A percentile compares a stretch with the other conserved stretches of the same genome.
Evolutionary conservation across 106 monocot genomes (phyloP).

Genomic region (Chionographis japonica): DNA sequence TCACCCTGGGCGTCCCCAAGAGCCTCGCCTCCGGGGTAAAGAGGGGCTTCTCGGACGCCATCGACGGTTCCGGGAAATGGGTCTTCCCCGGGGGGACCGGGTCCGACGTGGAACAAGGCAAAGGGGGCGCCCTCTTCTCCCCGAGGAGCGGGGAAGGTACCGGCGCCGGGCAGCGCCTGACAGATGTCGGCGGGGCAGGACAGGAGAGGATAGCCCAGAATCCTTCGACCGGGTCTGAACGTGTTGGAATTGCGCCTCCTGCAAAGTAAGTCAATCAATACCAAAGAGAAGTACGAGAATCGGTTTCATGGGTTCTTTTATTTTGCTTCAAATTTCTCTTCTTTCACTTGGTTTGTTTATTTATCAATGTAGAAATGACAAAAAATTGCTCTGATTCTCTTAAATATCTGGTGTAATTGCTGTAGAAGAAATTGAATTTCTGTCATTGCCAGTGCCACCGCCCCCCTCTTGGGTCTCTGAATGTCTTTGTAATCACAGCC

Average conservation of each 20-base stretch:
- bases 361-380: too few species aligned
- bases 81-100: constrained; percentile 10
- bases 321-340: too few species aligned
- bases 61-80: neutral
- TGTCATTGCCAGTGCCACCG: too few species aligned
- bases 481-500: too few species aligned
- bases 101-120: constrained; percentile 26
- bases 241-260: neutral
- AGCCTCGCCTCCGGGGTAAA: constrained; percentile 20
- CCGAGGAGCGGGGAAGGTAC: neutral
- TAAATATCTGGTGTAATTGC: too few species aligned
- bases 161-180: neutral
- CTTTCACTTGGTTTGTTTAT: too few species aligned
- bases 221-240: neutral
- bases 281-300: too few species aligned
- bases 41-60: constrained; percentile 22
- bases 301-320: too few species aligned
- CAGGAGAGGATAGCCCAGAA: constrained; percentile 4
- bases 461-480: too few species aligned
- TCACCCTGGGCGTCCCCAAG: constrained; percentile 5
- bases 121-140: constrained; percentile 20
- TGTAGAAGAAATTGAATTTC: too few species aligned
- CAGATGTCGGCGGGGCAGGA: neutral
- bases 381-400: too few species aligned
- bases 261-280: neutral